Evolutionary conservation across 2,329 filamentous ascomycete genomes (phyloP).

Genomic region (Gyromitra esculenta): DNA sequence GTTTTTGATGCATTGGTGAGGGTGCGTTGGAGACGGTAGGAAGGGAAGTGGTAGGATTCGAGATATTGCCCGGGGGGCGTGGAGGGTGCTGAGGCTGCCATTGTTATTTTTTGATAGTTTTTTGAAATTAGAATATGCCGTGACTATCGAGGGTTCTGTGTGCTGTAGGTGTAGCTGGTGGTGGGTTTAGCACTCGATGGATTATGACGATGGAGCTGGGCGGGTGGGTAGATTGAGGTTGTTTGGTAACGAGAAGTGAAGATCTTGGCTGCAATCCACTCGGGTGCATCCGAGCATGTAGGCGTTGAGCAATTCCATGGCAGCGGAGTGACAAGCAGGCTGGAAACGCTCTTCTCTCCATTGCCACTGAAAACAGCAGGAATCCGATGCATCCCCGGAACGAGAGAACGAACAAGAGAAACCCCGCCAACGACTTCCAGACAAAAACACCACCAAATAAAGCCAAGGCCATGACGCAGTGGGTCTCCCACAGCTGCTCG

Average conservation of each 20-base stretch:
- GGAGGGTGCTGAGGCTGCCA: neutral
- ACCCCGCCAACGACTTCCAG: neutral
- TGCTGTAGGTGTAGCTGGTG: neutral
- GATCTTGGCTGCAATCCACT: neutral
- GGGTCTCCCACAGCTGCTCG: neutral
- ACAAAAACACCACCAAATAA: neutral
- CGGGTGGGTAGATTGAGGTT: too few relatives aligned
- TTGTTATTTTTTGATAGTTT: neutral
- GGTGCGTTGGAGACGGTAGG: constrained; percentile 68
- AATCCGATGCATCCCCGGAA: neutral
- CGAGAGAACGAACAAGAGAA: neutral
- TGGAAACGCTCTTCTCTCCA: constrained; percentile 1
- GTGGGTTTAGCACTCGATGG: too few relatives aligned
- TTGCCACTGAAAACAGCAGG: neutral
- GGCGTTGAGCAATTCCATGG: neutral
- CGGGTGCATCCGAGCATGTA: neutral
- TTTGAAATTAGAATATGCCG: too few relatives aligned
- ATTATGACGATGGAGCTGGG: too few relatives aligned
- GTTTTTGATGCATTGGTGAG: constrained; percentile 68
- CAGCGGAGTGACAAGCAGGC: constrained; percentile 7
- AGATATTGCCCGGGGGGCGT: constrained; percentile 2
- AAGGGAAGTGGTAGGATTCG: constrained; percentile 65
- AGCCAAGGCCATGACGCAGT: neutral
- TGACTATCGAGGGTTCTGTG: neutral
- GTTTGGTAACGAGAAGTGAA: too few relatives aligned